Percentiles rank a stretch among this genome's conserved stretches.
phyloP scores from a whole-genome alignment of 2,329 filamentous ascomycete species.

The Penicillium sp. region DNA sequence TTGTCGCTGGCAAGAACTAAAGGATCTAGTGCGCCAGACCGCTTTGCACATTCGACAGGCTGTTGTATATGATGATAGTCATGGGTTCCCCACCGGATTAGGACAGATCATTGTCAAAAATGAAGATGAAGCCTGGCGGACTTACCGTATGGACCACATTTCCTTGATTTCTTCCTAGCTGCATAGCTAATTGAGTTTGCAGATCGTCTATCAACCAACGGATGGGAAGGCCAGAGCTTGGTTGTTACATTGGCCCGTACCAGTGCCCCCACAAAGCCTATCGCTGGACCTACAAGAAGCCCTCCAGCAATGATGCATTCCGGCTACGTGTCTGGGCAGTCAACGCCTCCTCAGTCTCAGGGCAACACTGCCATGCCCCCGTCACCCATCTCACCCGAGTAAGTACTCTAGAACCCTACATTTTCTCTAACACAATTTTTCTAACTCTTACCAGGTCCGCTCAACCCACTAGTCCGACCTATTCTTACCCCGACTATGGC shows the following conservation, averaged over 20 bases:
- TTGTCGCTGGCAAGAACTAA: constrained; percentile 51
- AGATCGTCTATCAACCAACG: constrained; percentile 47
- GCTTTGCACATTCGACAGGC: constrained; percentile 50
- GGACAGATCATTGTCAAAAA: constrained; percentile 52
- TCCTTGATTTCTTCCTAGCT: neutral
- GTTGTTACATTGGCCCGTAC: constrained; percentile 48
- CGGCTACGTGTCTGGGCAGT: constrained; percentile 36
- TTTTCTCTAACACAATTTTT: neutral
- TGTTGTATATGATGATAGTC: constrained; percentile 49
- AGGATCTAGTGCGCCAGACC: constrained; percentile 50
- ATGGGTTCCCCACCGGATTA: constrained; percentile 47
- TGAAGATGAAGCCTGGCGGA: constrained; percentile 50
- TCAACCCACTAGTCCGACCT: constrained; percentile 26
- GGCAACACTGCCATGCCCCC: constrained; percentile 36
- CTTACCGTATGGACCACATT: constrained; percentile 40
- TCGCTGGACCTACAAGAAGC: constrained; percentile 48
- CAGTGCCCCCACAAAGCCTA: constrained; percentile 44
- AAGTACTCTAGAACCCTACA: constrained; percentile 13
- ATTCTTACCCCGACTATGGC: constrained; percentile 32
- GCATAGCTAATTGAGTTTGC: constrained; percentile 12
- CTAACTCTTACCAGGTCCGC: constrained; percentile 23
- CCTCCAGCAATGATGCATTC: constrained; percentile 32
- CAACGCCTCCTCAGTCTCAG: constrained; percentile 36
- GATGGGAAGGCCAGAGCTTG: constrained; percentile 49
- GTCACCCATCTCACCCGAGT: constrained; percentile 44